phyloP scores from a whole-genome alignment of 208 protist species.

The Histomonas meleagridis region DNA sequence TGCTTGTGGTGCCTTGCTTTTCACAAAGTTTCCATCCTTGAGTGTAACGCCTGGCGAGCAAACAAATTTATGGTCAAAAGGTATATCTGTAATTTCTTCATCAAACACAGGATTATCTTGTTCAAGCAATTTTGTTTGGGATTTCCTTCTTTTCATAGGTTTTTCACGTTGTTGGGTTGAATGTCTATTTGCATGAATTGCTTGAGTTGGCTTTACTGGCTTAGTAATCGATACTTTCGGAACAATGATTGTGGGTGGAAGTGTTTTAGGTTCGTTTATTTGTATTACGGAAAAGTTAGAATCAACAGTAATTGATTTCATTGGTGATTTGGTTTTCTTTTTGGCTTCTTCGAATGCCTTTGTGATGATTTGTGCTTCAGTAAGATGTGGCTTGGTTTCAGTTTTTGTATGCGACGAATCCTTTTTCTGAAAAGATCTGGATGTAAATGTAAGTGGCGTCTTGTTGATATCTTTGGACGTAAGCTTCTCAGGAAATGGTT shows the following conservation, averaged over 20 bases:
- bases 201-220: neutral
- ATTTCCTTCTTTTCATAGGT: neutral
- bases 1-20: neutral
- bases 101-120: neutral
- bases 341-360: neutral
- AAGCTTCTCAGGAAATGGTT: neutral
- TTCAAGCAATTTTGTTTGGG: neutral
- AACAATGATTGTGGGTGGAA: conserved; percentile 1
- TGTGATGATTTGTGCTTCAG: neutral
- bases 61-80: neutral
- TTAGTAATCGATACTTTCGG: neutral
- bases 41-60: neutral
- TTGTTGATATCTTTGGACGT: too few relatives aligned
- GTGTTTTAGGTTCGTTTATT: neutral
- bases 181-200: too few relatives aligned
- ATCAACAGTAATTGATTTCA: neutral
- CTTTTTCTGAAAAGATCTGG: too few relatives aligned
- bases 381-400: neutral
- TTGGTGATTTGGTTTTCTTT: neutral
- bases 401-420: too few relatives aligned
- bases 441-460: too few relatives aligned
- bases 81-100: neutral
- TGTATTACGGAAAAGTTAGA: conserved; percentile 23
- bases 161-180: neutral
- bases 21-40: neutral